phyloP scores from a whole-genome alignment of 164 flowering plant genomes.

The Buxus sempervirens region DNA sequence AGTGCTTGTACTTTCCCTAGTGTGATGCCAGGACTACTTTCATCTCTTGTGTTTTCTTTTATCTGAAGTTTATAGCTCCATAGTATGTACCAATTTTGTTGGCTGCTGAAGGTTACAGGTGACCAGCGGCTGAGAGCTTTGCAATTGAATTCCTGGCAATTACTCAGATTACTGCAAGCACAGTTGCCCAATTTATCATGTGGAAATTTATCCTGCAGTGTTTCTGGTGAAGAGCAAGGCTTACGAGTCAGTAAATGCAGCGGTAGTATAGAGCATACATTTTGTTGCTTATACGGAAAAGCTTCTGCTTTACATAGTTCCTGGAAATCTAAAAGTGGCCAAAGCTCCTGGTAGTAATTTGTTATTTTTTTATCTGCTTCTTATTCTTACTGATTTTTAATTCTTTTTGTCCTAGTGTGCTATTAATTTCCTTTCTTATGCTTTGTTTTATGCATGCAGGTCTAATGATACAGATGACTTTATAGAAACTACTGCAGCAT shows the following conservation, averaged over 20 bases:
- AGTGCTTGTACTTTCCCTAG: not conserved
- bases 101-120: conserved; percentile 35
- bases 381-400: too few relatives aligned
- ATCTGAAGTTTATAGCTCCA: too few relatives aligned
- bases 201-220: conserved; percentile 29
- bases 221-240: conserved; percentile 16
- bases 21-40: not conserved
- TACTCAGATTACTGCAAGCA: conserved; percentile 66
- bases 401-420: not conserved
- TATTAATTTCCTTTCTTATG: not conserved
- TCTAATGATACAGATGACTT: conserved; percentile 34
- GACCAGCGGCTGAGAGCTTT: conserved; percentile 59
- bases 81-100: not conserved
- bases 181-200: conserved; percentile 57
- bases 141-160: conserved; percentile 89
- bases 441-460: conserved; percentile 28
- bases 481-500: conserved; percentile 41
- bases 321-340: conserved; percentile 44
- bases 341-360: conserved; percentile 25
- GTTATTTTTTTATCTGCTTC: not conserved
- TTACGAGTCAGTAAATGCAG: conserved; percentile 24
- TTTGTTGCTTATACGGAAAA: conserved; percentile 51
- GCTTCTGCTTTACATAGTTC: conserved; percentile 54
- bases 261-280: conserved; percentile 35
- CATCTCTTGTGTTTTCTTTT: too few relatives aligned